These are phyloP conservation scores for Fraxinus cuspidata DNA, from an alignment of 257 asterid genomes.

Conservation along the genomic window DNA sequence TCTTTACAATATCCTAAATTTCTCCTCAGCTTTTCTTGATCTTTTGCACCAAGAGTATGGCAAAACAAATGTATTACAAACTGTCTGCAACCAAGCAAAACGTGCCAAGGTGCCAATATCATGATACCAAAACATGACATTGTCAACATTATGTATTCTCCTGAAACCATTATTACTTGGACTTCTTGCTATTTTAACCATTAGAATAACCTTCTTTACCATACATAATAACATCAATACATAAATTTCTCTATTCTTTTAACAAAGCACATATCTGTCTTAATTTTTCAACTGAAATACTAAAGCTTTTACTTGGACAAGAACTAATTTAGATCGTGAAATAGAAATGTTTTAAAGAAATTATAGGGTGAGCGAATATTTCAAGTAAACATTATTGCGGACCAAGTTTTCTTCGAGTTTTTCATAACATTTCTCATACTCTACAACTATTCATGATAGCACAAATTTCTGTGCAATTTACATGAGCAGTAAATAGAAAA, in stretches of 20 bases:
- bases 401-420: background rate
- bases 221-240: background rate
- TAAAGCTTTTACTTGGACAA: background rate
- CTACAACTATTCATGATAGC: background rate
- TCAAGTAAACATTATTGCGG: background rate
- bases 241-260: background rate
- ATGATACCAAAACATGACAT: background rate
- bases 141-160: background rate
- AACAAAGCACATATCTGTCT: background rate
- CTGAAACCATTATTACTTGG: background rate
- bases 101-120: background rate
- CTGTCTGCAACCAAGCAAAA: background rate
- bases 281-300: background rate
- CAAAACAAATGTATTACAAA: background rate
- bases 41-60: background rate
- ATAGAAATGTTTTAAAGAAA: background rate
- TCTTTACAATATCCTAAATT: background rate
- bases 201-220: background rate
- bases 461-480: background rate
- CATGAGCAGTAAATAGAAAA: constrained; percentile 4
- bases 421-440: background rate
- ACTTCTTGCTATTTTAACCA: background rate
- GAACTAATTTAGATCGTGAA: background rate
- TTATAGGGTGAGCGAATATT: background rate
- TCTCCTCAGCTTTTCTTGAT: background rate